Evolutionary conservation across 2,329 filamentous ascomycete genomes (phyloP).

Genomic region (Fusarium sp.): DNA sequence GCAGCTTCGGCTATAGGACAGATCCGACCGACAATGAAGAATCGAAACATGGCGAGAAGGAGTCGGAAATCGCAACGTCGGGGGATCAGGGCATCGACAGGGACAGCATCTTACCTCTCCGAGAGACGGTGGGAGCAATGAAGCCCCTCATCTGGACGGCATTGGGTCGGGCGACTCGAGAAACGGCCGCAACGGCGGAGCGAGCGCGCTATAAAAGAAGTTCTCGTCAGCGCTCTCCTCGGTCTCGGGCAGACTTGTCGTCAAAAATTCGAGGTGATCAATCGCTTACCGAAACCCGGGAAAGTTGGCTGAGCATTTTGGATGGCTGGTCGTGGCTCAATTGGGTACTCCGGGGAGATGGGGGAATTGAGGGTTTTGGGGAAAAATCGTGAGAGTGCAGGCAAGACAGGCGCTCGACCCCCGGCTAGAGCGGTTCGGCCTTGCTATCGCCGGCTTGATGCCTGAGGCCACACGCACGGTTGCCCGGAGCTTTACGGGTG

Average conservation of each 20-base stretch:
- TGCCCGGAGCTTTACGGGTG: slow-evolving; percentile 31
- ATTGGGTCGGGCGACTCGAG: slow-evolving; percentile 55
- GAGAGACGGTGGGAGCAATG: slow-evolving; percentile 70
- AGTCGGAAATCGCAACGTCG: not conserved
- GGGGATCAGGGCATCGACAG: slow-evolving; percentile 2
- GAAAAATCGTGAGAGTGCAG: slow-evolving; percentile 55
- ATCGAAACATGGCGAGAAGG: slow-evolving; percentile 5
- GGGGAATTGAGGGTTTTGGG: slow-evolving; percentile 48
- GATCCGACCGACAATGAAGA: slow-evolving; percentile 29
- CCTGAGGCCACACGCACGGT: slow-evolving; percentile 22
- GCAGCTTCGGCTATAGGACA: slow-evolving; percentile 44
- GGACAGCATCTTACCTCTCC: slow-evolving; percentile 65
- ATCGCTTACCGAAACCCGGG: slow-evolving; percentile 66
- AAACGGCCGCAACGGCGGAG: slow-evolving; percentile 62
- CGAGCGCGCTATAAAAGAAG: slow-evolving; percentile 60
- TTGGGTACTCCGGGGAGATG: slow-evolving; percentile 52
- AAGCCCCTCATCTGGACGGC: slow-evolving; percentile 66
- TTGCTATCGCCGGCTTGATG: slow-evolving; percentile 27
- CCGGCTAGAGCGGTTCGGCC: slow-evolving; percentile 43
- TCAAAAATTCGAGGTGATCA: not conserved
- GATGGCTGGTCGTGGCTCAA: slow-evolving; percentile 60
- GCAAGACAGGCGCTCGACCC: slow-evolving; percentile 30
- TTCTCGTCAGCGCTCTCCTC: slow-evolving; percentile 12
- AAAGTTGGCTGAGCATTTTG: slow-evolving; percentile 69
- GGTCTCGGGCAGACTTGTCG: not conserved